phyloP scores from a whole-genome alignment of 116 monocot species.

The Dioscorea cayenensis region DNA sequence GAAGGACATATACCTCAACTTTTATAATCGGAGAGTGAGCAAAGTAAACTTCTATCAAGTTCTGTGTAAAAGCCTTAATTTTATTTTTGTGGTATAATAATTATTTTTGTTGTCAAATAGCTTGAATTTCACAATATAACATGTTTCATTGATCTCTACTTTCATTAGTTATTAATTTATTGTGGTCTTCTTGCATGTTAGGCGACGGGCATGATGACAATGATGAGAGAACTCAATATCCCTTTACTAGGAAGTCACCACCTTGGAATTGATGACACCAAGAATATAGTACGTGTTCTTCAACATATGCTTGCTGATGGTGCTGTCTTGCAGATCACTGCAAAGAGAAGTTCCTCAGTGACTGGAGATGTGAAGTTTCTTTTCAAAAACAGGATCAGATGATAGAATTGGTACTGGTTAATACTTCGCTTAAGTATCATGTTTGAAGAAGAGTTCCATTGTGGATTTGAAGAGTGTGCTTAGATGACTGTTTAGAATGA shows the following conservation, averaged over 20 bases:
- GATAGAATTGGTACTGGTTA: neutral
- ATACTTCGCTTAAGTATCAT: too few species aligned
- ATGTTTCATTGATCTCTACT: neutral
- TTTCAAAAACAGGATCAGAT: conserved; percentile 49
- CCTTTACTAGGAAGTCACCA: conserved; percentile 75
- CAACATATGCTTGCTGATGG: conserved; percentile 80
- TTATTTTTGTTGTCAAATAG: neutral
- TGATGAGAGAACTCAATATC: conserved; percentile 75
- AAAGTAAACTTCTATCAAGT: conserved; percentile 9
- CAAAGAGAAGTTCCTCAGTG: conserved; percentile 37
- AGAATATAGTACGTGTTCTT: conserved; percentile 71
- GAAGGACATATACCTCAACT: conserved; percentile 91
- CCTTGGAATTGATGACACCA: conserved; percentile 93
- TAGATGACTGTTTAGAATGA: too few species aligned
- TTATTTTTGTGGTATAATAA: neutral
- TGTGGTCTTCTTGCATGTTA: conserved; percentile 11
- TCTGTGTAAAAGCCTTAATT: neutral
- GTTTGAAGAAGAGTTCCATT: too few species aligned
- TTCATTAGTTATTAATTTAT: neutral
- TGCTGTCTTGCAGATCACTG: conserved; percentile 63
- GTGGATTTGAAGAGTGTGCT: too few species aligned
- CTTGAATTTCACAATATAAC: too few species aligned
- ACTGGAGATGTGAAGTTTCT: conserved; percentile 41
- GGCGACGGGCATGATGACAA: conserved; percentile 93
- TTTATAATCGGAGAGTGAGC: conserved; percentile 70